Evolutionary conservation across 257 asterid genomes (phyloP).

Genomic region (Sherardia arvensis): DNA sequence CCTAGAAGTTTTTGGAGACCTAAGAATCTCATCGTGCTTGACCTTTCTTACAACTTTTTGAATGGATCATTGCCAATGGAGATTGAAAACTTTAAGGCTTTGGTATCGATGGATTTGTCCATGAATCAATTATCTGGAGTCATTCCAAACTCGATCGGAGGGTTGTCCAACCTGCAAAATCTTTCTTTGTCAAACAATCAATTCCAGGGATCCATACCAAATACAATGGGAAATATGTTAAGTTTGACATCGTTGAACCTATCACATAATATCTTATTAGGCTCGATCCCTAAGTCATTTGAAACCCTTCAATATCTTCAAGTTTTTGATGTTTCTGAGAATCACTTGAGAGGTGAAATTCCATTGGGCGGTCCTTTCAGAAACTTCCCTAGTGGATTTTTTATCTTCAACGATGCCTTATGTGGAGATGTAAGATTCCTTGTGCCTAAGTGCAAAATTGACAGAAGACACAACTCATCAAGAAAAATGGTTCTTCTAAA

Average conservation of each 20-base stretch:
- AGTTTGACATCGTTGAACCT: neutral
- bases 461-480: neutral
- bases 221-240: neutral
- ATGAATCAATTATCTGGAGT: neutral
- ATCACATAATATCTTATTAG: neutral
- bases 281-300: slow-evolving; percentile 6
- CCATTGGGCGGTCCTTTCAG: neutral
- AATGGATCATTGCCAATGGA: neutral
- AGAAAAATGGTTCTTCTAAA: neutral
- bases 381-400: slow-evolving; percentile 1
- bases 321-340: neutral
- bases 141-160: neutral
- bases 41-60: neutral
- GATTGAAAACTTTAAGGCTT: slow-evolving; percentile 4
- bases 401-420: slow-evolving; percentile 9
- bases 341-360: neutral
- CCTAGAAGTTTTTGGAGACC: slow-evolving; percentile 3
- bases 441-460: slow-evolving; percentile 3
- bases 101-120: neutral
- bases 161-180: neutral
- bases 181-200: neutral
- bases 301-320: neutral
- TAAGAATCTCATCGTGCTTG: neutral
- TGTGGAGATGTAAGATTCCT: slow-evolving; percentile 9
- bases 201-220: neutral